phyloP scores from a whole-genome alignment of 352 stramenopile species.

The Globisporangium lucens region DNA sequence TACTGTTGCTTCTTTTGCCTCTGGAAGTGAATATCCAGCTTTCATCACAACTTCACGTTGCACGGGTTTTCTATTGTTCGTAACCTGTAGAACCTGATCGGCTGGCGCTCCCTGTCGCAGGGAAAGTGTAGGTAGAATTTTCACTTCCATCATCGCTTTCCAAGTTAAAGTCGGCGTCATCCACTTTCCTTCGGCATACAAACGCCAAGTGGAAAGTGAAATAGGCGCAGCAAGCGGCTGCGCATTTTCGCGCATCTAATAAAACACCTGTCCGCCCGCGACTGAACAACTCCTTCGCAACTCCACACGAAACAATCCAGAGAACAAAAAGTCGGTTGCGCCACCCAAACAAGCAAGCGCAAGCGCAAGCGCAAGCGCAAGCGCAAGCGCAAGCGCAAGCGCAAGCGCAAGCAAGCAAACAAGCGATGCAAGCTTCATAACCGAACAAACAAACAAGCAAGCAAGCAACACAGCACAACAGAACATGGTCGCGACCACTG shows the following conservation, averaged over 20 bases:
- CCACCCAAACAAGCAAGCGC: not conserved
- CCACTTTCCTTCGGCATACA: not conserved
- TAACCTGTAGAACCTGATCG: not conserved
- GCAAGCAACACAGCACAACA: conserved; percentile 1
- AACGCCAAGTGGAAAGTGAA: not conserved
- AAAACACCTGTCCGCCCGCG: not conserved
- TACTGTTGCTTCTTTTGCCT: not conserved
- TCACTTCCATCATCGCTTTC: not conserved
- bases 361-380: not conserved
- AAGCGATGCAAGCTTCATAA: not conserved
- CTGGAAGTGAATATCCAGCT: not conserved
- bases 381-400: conserved; percentile 4
- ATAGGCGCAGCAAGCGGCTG: not conserved
- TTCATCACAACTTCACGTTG: too few relatives aligned
- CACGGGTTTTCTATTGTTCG: not conserved
- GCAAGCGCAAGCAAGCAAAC: conserved; percentile 3
- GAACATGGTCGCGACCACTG: conserved; percentile 5
- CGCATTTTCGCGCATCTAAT: not conserved
- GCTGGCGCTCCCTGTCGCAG: not conserved
- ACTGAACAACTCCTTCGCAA: not conserved
- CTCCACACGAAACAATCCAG: not conserved
- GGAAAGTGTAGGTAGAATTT: not conserved
- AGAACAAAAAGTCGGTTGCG: conserved; percentile 8
- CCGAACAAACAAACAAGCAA: not conserved
- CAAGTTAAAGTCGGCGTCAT: not conserved